Percentiles rank a stretch among this genome's conserved stretches.
Evolutionary conservation across 768 basidiomycete species (phyloP).

Genomic region (Rhizopogon vulgaris): DNA sequence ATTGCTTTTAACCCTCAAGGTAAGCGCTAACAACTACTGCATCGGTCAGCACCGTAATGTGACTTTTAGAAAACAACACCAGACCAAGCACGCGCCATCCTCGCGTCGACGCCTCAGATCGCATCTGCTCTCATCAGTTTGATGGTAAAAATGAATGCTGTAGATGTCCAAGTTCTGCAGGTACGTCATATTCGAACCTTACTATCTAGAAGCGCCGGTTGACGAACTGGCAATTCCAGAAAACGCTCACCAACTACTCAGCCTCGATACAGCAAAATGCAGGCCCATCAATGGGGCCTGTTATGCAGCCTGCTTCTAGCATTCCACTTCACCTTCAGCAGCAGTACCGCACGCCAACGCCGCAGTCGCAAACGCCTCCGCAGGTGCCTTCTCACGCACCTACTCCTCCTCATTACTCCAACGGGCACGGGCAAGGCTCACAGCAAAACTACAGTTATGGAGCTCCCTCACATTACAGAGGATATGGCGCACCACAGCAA

Average conservation of each 20-base stretch:
- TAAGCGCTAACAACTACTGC: slow-evolving; percentile 6
- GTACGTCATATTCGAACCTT: slow-evolving; percentile 28
- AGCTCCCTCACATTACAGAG: slow-evolving; percentile 9
- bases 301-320: slow-evolving; percentile 29
- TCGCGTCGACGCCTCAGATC: slow-evolving; percentile 69
- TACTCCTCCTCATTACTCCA: slow-evolving; percentile 8
- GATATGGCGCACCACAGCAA: slow-evolving; percentile 16
- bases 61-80: slow-evolving; percentile 63
- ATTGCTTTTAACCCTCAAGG: slow-evolving; percentile 72
- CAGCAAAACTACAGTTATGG: slow-evolving; percentile 16
- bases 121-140: slow-evolving; percentile 71
- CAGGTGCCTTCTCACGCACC: slow-evolving; percentile 9
- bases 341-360: slow-evolving; percentile 30
- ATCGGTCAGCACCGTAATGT: not conserved
- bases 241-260: slow-evolving; percentile 55
- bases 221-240: slow-evolving; percentile 28
- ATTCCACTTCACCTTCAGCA: slow-evolving; percentile 37
- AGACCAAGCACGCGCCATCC: slow-evolving; percentile 58
- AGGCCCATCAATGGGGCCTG: slow-evolving; percentile 13
- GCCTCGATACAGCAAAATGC: slow-evolving; percentile 11
- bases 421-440: slow-evolving; percentile 22
- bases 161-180: slow-evolving; percentile 72
- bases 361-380: slow-evolving; percentile 24
- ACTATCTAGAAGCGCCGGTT: not conserved
- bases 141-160: slow-evolving; percentile 72